These are phyloP conservation scores for Macroventuria anomochaeta DNA, from an alignment of 2,329 filamentous ascomycete species.

Conservation along the genomic window DNA sequence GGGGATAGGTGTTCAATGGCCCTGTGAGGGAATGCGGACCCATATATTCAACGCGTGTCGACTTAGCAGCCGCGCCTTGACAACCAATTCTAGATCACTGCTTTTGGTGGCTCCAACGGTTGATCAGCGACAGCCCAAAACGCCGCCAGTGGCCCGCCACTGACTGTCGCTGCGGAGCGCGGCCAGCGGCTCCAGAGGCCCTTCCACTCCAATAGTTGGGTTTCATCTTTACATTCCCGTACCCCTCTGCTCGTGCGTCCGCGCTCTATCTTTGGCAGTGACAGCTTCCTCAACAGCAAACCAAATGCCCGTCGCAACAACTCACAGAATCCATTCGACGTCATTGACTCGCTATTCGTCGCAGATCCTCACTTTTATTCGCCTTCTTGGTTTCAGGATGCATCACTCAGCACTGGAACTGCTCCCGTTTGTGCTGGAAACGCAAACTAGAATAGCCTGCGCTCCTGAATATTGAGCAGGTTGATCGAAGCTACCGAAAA, in stretches of 20 bases:
- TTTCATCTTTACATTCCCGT: constrained; percentile 4
- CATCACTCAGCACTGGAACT: constrained; percentile 4
- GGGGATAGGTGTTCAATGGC: constrained; percentile 6
- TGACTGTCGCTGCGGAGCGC: constrained; percentile 5
- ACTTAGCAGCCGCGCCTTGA: constrained; percentile 3
- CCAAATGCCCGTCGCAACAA: background rate
- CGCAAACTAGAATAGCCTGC: constrained; percentile 4
- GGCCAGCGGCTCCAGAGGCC: constrained; percentile 1
- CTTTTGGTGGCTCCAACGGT: constrained; percentile 8
- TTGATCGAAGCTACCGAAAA: constrained; percentile 9
- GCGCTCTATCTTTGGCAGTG: constrained; percentile 7
- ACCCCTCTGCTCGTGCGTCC: constrained; percentile 10
- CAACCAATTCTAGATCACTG: constrained; percentile 8
- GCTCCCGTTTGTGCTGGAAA: constrained; percentile 1
- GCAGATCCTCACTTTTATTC: background rate
- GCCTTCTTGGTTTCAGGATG: constrained; percentile 10
- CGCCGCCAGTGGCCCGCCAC: background rate
- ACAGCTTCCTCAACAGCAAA: constrained; percentile 4
- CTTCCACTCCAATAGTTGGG: constrained; percentile 4
- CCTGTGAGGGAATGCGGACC: constrained; percentile 7
- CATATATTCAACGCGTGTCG: constrained; percentile 17
- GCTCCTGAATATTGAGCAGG: constrained; percentile 8
- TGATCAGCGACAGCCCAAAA: constrained; percentile 13
- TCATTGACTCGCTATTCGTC: constrained; percentile 2
- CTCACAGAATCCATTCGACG: background rate